phyloP scores from a whole-genome alignment of 2,329 filamentous ascomycete genomes.

The Eurotiales sp. region DNA sequence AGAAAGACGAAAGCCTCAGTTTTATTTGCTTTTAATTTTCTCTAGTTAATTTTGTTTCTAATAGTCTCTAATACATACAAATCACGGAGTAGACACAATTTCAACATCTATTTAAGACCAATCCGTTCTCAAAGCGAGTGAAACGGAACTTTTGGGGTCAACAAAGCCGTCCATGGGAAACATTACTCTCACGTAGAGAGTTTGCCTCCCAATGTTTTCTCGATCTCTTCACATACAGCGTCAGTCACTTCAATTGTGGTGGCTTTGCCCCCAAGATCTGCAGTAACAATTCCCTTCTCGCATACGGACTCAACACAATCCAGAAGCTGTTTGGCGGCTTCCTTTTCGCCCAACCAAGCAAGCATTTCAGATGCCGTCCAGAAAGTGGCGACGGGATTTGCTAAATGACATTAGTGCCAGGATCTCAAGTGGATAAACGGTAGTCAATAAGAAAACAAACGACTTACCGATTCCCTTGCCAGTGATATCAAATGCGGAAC shows the following conservation, averaged over 20 bases:
- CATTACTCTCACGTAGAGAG: background rate
- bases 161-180: no score
- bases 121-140: no score
- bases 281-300: slow-evolving; percentile 53
- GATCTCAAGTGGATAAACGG: no score
- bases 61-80: background rate
- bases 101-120: no score
- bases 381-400: slow-evolving; percentile 63
- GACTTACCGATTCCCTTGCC: slow-evolving; percentile 51
- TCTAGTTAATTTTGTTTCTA: background rate
- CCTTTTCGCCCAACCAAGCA: slow-evolving; percentile 56
- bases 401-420: no score
- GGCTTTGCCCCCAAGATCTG: slow-evolving; percentile 56
- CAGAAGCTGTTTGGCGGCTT: slow-evolving; percentile 56
- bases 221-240: slow-evolving; percentile 13
- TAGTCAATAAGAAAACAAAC: no score
- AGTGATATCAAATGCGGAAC: slow-evolving; percentile 62
- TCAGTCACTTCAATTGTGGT: slow-evolving; percentile 51
- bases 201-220: slow-evolving; percentile 1
- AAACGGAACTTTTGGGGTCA: no score
- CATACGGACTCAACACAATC: slow-evolving; percentile 60
- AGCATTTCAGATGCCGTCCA: slow-evolving; percentile 69
- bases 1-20: no score
- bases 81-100: no score
- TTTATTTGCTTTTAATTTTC: no score